Conservation (phyloP, 2,329 filamentous ascomycete species). For the Fusarium humuli region DNA sequence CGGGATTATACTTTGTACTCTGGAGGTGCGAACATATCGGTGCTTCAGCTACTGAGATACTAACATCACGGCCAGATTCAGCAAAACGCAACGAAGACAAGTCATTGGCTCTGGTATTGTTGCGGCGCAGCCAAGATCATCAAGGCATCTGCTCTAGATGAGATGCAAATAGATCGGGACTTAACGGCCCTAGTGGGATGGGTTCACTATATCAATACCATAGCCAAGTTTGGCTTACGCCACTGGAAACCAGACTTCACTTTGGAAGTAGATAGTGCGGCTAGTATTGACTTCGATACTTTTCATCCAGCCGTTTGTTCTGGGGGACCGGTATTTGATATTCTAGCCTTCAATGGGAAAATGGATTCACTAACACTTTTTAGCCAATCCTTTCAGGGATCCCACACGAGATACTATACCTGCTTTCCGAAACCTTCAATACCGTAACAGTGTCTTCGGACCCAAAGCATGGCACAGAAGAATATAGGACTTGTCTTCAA, state of each 20-base stretch:
- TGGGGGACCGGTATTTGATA: neutral
- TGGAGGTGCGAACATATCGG: slow-evolving; percentile 5
- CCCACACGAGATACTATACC: slow-evolving; percentile 21
- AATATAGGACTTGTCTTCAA: slow-evolving; percentile 4
- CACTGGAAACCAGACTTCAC: slow-evolving; percentile 34
- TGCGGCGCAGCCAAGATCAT: slow-evolving; percentile 35
- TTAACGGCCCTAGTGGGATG: slow-evolving; percentile 25
- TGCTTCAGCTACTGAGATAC: accelerated
- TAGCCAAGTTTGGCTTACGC: slow-evolving; percentile 31
- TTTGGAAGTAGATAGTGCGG: accelerated
- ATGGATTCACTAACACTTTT: accelerated
- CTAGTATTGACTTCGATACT: neutral
- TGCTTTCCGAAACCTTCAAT: slow-evolving; percentile 32
- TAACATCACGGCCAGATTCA: slow-evolving; percentile 14
- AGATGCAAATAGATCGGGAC: neutral
- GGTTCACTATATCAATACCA: slow-evolving; percentile 32
- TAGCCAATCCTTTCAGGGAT: neutral
- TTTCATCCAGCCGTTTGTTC: slow-evolving; percentile 25
- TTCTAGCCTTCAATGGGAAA: neutral
- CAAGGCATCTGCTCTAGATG: slow-evolving; percentile 17
- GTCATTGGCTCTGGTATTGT: slow-evolving; percentile 39
- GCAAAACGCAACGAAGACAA: slow-evolving; percentile 26
- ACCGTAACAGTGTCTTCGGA: neutral
- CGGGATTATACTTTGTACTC: slow-evolving; percentile 32
- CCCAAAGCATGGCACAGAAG: neutral